Percentiles rank a stretch among this genome's conserved stretches.
Conservation (phyloP, 352 stramenopile species). For the Globisporangium splendens region DNA sequence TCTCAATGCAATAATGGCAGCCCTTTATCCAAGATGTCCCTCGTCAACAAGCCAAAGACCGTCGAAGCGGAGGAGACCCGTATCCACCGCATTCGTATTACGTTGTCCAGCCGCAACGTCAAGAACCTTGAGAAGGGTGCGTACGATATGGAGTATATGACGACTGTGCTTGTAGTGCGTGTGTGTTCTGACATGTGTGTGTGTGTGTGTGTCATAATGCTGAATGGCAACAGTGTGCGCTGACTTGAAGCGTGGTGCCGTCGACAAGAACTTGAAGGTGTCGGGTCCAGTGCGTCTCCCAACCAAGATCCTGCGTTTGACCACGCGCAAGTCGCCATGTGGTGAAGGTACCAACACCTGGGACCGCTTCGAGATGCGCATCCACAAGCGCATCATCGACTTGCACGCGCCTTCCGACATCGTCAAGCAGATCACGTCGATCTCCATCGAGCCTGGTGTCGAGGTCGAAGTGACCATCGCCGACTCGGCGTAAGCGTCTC, state of each 20-base stretch:
- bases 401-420: conserved; percentile 97
- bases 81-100: conserved; percentile 99
- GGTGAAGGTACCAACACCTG: conserved; percentile 99
- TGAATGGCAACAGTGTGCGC: conserved; percentile 81
- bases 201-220: background rate
- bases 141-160: conserved; percentile 3
- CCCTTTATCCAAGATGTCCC: conserved; percentile 89
- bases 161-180: conserved; percentile 1
- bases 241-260: conserved; percentile 96
- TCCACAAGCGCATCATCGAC: conserved; percentile 99
- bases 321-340: conserved; percentile 98
- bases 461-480: conserved; percentile 98
- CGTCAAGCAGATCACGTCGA: conserved; percentile 99
- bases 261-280: conserved; percentile 99
- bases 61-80: conserved; percentile 81
- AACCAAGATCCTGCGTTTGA: conserved; percentile 98
- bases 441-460: conserved; percentile 98
- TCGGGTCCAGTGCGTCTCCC: conserved; percentile 97
- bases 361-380: conserved; percentile 99
- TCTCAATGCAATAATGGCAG: conserved; percentile 19
- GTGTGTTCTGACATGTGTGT: background rate
- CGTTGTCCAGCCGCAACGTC: conserved; percentile 98
- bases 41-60: conserved; percentile 85
- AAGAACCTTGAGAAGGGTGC: conserved; percentile 98
- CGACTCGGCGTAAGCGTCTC: conserved; percentile 77